Percentiles rank a stretch among this genome's conserved stretches.
Evolutionary conservation across 108 stramenopile species (phyloP).

Genomic region (Stephanodiscus minutulus): DNA sequence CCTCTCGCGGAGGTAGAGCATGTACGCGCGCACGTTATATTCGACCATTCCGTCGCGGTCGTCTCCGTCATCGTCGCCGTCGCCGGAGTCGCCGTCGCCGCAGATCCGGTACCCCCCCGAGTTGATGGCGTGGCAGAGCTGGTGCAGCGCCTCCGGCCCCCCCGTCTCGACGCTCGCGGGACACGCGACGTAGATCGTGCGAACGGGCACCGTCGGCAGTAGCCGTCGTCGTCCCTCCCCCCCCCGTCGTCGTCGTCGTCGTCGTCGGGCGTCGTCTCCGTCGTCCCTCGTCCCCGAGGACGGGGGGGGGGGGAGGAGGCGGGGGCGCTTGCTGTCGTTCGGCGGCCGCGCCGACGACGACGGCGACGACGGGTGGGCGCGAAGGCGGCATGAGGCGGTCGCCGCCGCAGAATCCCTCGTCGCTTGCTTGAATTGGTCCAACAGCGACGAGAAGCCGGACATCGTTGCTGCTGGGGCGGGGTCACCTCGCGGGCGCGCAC

Average conservation of each 20-base stretch:
- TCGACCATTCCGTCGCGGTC: too few relatives aligned
- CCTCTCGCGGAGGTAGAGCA: too few relatives aligned
- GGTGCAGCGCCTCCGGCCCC: slow-evolving; percentile 63
- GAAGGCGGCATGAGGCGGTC: background rate
- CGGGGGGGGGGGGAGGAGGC: too few relatives aligned
- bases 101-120: slow-evolving; percentile 3
- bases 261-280: background rate
- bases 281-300: background rate
- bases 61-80: too few relatives aligned
- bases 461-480: too few relatives aligned
- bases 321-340: slow-evolving; percentile 10
- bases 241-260: background rate
- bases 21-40: too few relatives aligned
- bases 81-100: too few relatives aligned
- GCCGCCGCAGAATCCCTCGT: slow-evolving; percentile 9
- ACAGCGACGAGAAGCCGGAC: slow-evolving; percentile 43
- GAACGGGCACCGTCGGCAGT: background rate
- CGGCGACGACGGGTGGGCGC: background rate
- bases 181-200: slow-evolving; percentile 52
- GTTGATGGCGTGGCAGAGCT: slow-evolving; percentile 58
- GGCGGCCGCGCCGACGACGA: too few relatives aligned
- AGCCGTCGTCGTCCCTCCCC: too few relatives aligned
- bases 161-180: slow-evolving; percentile 53
- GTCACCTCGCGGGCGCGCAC: too few relatives aligned
- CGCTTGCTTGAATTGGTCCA: slow-evolving; percentile 44